Percentiles rank a stretch among this genome's conserved stretches.
These are phyloP conservation scores for Brassica napus DNA, from an alignment of 345 rosid species.

Conservation along the genomic window Da-Ae NC_063435.1:390501-391000, in stretches of 20 bases:
- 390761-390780: constrained; percentile 74
- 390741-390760: constrained; percentile 63
- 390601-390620: background rate
- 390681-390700: constrained; percentile 44
- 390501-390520: too few species aligned
- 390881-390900: background rate
- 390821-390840: constrained; percentile 90
- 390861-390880: background rate
- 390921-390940: constrained; percentile 64
- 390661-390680: background rate
- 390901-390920: background rate
- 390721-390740: constrained; percentile 57
- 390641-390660: constrained; percentile 9
- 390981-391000: constrained; percentile 92
- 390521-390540: too few species aligned
- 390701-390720: constrained; percentile 68
- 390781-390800: constrained; percentile 73
- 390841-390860: constrained; percentile 74
- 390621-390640: background rate
- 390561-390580: background rate
- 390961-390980: constrained; percentile 83
- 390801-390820: constrained; percentile 94
- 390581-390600: background rate
- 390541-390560: too few species aligned
- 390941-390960: constrained; percentile 82